Evolutionary conservation across 768 basidiomycete species (phyloP).

Genomic region (Pholiota molesta): DNA sequence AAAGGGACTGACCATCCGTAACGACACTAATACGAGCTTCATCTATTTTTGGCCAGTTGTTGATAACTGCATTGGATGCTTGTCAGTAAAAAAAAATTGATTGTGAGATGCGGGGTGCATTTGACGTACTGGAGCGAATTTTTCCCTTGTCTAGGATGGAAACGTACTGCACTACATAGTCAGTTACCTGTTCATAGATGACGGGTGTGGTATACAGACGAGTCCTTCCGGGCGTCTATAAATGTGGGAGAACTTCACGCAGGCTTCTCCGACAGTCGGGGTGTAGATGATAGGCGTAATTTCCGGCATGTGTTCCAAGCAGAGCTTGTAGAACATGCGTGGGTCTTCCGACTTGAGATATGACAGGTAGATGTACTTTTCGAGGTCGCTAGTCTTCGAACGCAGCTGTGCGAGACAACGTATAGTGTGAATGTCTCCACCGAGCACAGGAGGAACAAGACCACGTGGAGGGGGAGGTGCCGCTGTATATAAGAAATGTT

Average conservation of each 20-base stretch:
- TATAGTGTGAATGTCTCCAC: constrained; percentile 50
- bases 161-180: constrained; percentile 53
- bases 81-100: neutral
- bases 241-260: constrained; percentile 80
- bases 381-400: constrained; percentile 72
- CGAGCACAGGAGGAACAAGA: constrained; percentile 60
- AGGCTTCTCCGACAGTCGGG: constrained; percentile 91
- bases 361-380: constrained; percentile 86
- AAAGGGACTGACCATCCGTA: constrained; percentile 66
- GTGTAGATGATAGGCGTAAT: constrained; percentile 87
- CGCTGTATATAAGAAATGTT: constrained; percentile 31
- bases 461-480: constrained; percentile 52
- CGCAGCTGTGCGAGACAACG: constrained; percentile 74
- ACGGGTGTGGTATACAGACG: constrained; percentile 39
- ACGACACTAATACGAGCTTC: constrained; percentile 91
- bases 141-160: constrained; percentile 85
- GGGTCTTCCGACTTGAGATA: constrained; percentile 74
- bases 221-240: constrained; percentile 76
- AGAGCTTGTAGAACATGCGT: constrained; percentile 77
- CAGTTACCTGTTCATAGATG: constrained; percentile 11
- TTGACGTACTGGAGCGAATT: constrained; percentile 51
- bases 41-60: constrained; percentile 70
- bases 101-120: neutral
- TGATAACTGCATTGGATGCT: constrained; percentile 46
- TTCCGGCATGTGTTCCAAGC: constrained; percentile 70